A percentile compares a stretch with the other conserved stretches of the same genome.
Conservation (phyloP, 2,329 filamentous ascomycete genomes). For the Ascosphaera aggregata region DNA sequence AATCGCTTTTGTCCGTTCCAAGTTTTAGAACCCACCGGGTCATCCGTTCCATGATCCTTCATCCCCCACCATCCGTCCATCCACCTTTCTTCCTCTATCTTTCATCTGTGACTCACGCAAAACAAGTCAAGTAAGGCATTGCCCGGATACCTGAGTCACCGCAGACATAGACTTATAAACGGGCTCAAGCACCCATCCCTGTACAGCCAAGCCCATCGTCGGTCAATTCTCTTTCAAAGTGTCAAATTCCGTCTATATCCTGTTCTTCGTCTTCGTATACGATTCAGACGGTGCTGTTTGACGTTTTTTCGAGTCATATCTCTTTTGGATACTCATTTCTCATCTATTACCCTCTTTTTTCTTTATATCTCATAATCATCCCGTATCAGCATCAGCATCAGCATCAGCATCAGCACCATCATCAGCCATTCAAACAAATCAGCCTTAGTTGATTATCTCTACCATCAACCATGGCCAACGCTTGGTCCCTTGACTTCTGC, state of each 20-base stretch:
- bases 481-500: slow-evolving; percentile 81
- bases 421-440: background rate
- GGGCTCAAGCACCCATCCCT: too few species aligned
- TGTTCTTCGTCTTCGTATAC: background rate
- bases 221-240: too few species aligned
- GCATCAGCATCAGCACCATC: background rate
- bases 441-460: background rate
- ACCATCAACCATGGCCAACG: slow-evolving; percentile 11
- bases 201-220: too few species aligned
- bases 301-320: background rate
- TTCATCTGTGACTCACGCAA: too few species aligned
- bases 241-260: background rate
- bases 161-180: too few species aligned
- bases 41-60: too few species aligned
- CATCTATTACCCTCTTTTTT: background rate
- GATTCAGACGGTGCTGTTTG: background rate
- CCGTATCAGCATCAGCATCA: background rate
- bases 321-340: background rate
- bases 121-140: too few species aligned
- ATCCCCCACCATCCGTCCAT: too few species aligned
- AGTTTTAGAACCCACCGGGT: too few species aligned
- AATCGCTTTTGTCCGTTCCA: too few species aligned
- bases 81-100: too few species aligned
- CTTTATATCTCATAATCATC: background rate
- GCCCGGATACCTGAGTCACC: too few species aligned